These are phyloP conservation scores for Pichia sp. DNA, from an alignment of 1,139 yeast species.

Conservation along the genomic window DNA sequence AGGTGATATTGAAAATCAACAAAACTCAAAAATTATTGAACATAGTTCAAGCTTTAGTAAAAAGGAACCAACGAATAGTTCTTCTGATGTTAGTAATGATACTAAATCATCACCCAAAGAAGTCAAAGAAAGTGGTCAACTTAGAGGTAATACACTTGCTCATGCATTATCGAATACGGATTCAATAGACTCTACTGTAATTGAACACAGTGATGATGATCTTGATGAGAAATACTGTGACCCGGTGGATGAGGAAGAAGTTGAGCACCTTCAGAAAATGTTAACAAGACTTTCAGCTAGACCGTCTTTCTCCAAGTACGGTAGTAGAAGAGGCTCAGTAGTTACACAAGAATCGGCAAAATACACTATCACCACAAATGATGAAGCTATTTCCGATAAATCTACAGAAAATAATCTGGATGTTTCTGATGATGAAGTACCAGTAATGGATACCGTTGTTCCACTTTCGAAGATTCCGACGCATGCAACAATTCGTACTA, in stretches of 20 bases:
- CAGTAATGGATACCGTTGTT: conserved; percentile 26
- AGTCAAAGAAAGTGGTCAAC: no score
- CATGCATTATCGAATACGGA: conserved; percentile 5
- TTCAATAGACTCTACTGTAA: conserved; percentile 9
- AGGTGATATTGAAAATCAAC: conserved; percentile 6
- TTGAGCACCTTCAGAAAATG: conserved; percentile 18
- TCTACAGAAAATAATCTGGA: neutral
- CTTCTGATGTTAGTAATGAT: neutral
- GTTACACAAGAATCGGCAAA: neutral
- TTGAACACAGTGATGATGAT: conserved; percentile 3
- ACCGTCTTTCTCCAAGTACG: conserved; percentile 13
- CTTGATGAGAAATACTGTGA: neutral
- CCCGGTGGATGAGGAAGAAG: conserved; percentile 15
- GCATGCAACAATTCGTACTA: conserved; percentile 20
- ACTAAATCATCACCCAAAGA: neutral
- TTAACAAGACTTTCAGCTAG: conserved; percentile 21
- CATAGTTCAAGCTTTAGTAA: no score
- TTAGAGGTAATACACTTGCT: neutral
- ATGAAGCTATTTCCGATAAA: neutral
- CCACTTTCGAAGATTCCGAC: conserved; percentile 30
- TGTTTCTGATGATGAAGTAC: conserved; percentile 16
- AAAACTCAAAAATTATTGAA: no score
- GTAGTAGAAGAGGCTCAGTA: conserved; percentile 8
- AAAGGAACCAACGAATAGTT: no score
- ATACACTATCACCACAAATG: neutral